phyloP scores from a whole-genome alignment of 495 filamentous ascomycete species.

The Peziza echinospora region DNA sequence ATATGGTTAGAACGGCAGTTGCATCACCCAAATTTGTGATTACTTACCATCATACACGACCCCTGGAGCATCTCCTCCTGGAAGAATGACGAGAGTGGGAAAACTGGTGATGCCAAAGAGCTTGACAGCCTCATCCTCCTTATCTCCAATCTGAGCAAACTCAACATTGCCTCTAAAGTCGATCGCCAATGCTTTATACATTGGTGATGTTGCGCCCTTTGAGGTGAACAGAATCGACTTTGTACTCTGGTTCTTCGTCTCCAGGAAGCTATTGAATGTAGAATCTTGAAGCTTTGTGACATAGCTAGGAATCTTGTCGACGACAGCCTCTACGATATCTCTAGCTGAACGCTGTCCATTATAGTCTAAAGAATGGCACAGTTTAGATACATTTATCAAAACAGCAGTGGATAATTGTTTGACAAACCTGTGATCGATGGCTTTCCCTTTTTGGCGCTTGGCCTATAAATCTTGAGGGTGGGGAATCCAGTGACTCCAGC shows the following conservation, averaged over 20 bases:
- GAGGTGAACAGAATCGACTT: conserved; percentile 91
- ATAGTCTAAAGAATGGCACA: too few species aligned
- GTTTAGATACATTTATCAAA: too few species aligned
- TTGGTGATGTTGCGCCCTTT: conserved; percentile 66
- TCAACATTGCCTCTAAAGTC: conserved; percentile 70
- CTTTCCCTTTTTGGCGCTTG: conserved; percentile 57
- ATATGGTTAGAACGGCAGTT: too few species aligned
- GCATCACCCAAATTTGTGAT: too few species aligned
- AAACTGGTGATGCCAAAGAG: conserved; percentile 56
- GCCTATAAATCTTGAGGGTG: conserved; percentile 82
- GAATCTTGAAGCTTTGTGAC: conserved; percentile 64
- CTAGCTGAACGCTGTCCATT: conserved; percentile 60
- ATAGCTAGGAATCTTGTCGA: conserved; percentile 73
- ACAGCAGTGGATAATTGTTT: background rate
- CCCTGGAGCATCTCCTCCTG: conserved; percentile 43
- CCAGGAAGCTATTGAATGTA: conserved; percentile 55
- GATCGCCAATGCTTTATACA: conserved; percentile 67
- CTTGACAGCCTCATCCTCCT: conserved; percentile 48
- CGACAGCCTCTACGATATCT: conserved; percentile 68
- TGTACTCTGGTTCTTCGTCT: conserved; percentile 44
- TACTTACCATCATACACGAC: conserved; percentile 46
- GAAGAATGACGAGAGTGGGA: conserved; percentile 62
- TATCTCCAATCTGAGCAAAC: conserved; percentile 70
- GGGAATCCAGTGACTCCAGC: conserved; percentile 94
- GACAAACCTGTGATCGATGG: conserved; percentile 57